phyloP scores from a whole-genome alignment of 306 rosid genomes.

The Biancaea sappan region DNA sequence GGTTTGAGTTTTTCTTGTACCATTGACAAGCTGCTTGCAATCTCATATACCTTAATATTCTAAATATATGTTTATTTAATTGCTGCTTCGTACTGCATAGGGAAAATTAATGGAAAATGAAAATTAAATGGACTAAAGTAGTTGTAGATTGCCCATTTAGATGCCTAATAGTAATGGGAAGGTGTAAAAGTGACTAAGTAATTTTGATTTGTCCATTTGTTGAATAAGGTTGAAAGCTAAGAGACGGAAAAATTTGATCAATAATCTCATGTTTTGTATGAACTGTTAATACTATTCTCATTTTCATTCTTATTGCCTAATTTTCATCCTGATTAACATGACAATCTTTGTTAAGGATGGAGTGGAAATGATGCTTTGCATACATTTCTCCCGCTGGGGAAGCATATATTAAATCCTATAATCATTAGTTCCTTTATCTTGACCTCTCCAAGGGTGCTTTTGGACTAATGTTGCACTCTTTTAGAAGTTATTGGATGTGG shows the following conservation, averaged over 20 bases:
- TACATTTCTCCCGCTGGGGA: background rate
- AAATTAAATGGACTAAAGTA: background rate
- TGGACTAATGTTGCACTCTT: slow-evolving; percentile 23
- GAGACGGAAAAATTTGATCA: background rate
- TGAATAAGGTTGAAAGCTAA: background rate
- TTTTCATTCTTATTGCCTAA: background rate
- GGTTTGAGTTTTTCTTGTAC: background rate
- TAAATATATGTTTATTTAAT: background rate
- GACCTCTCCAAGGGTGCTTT: background rate
- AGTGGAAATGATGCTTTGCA: background rate
- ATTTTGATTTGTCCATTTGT: background rate
- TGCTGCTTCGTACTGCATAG: background rate
- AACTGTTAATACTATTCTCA: background rate
- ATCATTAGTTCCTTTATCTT: background rate
- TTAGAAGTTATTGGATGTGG: background rate
- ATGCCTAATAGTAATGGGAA: background rate
- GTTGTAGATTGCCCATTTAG: background rate
- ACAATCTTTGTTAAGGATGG: background rate
- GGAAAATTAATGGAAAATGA: background rate
- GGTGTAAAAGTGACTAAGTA: background rate
- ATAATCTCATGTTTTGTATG: background rate
- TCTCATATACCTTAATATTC: background rate
- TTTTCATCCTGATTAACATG: background rate
- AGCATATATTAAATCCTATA: background rate
- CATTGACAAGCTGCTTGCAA: background rate